Base-by-base conservation (phyloP, 2,329 filamentous ascomycete species). In the Claviceps fusiformis region DNA sequence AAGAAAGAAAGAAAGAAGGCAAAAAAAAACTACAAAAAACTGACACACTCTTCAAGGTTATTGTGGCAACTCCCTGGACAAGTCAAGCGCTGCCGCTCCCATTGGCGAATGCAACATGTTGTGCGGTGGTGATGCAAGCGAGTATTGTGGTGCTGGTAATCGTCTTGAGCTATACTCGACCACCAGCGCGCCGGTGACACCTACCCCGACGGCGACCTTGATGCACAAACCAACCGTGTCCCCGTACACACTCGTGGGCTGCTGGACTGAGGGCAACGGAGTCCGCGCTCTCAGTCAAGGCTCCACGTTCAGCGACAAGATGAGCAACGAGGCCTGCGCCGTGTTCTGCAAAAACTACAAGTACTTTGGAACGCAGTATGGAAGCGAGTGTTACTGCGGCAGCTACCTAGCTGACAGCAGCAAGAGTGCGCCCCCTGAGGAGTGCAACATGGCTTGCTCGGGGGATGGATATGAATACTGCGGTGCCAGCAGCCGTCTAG, bases 81-180 rank as follows among this genome's bases (percentile, higher is more conserved):
- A 59, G 33, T 63, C 61, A 35, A 65, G 64, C 46, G 55, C 57
- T 5, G 61, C 60, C 8, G 68, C 66, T 2, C 62, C 65, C 6
- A 50, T 68, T 19, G 57, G 55, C 5, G 64, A 71, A 19, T 71
- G 69, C 64, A 66, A 66, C 59, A 70, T 74, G 64, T 57, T 62
- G 17, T 75, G 73, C 59, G 68, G 65, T n/a, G 73, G 73, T 44
- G 68, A 74, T 45, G 54, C 61, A 3, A 68, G 67, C 15, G 65
- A 73, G 58, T 74, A 69, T 62, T 75, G 73, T 56, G 73, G 73
- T 51, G 70, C 68, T 1, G 68, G 71, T 33, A 67, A 71, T 58
- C 68, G 71, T n/a, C 61, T 75, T 43, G 71, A 74, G 59, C 62
- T 74, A 37, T 74, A 74, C 59, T 70, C 66, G 29, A 73, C 71